phyloP scores from a whole-genome alignment of 257 asterid genomes.

The Cinchona pubescens region DNA sequence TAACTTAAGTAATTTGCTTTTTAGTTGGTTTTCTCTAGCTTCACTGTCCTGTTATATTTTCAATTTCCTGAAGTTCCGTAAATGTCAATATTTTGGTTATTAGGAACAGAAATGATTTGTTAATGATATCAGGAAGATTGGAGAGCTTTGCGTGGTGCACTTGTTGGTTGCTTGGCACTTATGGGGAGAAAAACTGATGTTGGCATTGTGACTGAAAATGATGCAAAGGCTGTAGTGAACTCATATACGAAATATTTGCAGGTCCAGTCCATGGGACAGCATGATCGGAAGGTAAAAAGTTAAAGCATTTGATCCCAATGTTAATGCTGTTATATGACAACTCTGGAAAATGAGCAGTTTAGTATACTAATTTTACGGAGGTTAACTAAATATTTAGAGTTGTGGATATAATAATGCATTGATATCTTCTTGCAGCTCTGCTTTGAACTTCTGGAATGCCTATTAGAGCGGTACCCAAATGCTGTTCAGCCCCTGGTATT shows the following conservation, averaged over 20 bases:
- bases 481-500: constrained; percentile 69
- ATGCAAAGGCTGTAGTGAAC: constrained; percentile 66
- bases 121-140: constrained; percentile 78
- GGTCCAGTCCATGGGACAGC: constrained; percentile 85
- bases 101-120: constrained; percentile 18
- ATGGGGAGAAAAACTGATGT: constrained; percentile 64
- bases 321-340: neutral
- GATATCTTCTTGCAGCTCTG: constrained; percentile 64
- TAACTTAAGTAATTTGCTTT: constrained; percentile 1
- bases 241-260: constrained; percentile 57
- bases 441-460: constrained; percentile 85
- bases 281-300: constrained; percentile 71
- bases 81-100: neutral
- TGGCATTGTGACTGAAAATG: constrained; percentile 51
- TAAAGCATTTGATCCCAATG: constrained; percentile 11
- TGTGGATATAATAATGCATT: neutral
- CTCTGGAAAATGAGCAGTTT: neutral
- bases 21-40: neutral
- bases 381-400: neutral
- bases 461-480: constrained; percentile 52
- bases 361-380: neutral
- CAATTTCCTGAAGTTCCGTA: neutral
- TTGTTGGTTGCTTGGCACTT: constrained; percentile 90
- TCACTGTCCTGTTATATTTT: neutral
- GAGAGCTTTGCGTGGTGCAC: constrained; percentile 92